phyloP scores from a whole-genome alignment of 768 basidiomycete genomes.

The Omphalotus guepiniiformis region DNA sequence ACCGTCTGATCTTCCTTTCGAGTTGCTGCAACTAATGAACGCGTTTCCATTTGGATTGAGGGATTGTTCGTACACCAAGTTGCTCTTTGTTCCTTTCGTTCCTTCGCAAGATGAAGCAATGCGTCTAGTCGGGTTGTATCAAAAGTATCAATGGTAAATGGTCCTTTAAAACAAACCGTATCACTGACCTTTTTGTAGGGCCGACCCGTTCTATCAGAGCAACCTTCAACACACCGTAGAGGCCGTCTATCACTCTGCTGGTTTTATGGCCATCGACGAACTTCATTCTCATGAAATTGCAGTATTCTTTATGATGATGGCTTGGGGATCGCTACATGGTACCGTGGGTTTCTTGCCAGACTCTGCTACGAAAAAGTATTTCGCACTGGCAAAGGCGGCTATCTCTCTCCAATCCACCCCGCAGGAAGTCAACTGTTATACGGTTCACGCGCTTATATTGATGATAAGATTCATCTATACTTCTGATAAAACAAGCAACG shows the following conservation, averaged over 20 bases:
- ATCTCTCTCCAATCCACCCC: slow-evolving; percentile 42
- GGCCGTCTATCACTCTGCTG: slow-evolving; percentile 37
- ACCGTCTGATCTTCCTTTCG: slow-evolving; percentile 36
- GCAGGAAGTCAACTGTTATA: slow-evolving; percentile 39
- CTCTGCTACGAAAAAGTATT: slow-evolving; percentile 38
- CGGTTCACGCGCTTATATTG: slow-evolving; percentile 45
- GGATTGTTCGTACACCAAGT: slow-evolving; percentile 32
- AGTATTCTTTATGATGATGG: slow-evolving; percentile 49
- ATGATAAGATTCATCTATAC: slow-evolving; percentile 38
- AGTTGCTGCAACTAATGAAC: slow-evolving; percentile 40
- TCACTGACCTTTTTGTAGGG: no score
- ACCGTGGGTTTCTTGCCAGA: slow-evolving; percentile 41
- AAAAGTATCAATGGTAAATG: no score
- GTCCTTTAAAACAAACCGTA: no score
- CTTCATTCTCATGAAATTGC: slow-evolving; percentile 46
- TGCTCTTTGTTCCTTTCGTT: slow-evolving; percentile 34
- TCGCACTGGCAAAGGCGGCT: slow-evolving; percentile 44
- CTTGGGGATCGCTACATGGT: no score
- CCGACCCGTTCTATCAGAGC: slow-evolving; percentile 42
- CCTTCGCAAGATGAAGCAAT: slow-evolving; percentile 36
- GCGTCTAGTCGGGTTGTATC: slow-evolving; percentile 39
- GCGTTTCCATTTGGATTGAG: slow-evolving; percentile 48
- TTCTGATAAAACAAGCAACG: slow-evolving; percentile 37
- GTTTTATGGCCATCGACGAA: slow-evolving; percentile 25
- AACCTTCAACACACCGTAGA: slow-evolving; percentile 33